phyloP scores from a whole-genome alignment of 1,284 basidiomycete genomes.

The Ceratobasidium sp. region DNA sequence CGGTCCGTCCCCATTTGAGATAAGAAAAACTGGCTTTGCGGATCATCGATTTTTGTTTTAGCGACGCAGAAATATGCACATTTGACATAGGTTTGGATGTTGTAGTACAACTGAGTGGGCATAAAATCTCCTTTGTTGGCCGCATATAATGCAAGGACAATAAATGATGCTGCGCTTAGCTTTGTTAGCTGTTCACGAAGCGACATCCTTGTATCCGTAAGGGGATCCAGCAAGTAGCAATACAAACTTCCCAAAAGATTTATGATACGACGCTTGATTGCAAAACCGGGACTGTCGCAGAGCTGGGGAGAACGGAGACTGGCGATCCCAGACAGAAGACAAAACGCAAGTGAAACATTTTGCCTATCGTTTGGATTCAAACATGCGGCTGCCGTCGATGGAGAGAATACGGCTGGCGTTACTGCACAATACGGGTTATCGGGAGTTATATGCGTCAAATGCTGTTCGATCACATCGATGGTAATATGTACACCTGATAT shows the following conservation, averaged over 20 bases:
- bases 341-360: constrained; percentile 55
- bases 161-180: constrained; percentile 25
- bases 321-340: constrained; percentile 55
- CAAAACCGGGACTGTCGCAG: constrained; percentile 49
- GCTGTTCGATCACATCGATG: constrained; percentile 50
- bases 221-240: neutral
- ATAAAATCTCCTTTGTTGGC: neutral
- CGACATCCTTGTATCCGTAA: neutral
- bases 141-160: constrained; percentile 9
- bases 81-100: constrained; percentile 43
- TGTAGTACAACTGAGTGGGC: constrained; percentile 32
- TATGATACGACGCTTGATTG: neutral
- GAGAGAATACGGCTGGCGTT: constrained; percentile 50
- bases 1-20: constrained; percentile 42
- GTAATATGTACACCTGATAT: constrained; percentile 54
- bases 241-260: constrained; percentile 3
- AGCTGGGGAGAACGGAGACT: constrained; percentile 48
- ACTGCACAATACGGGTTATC: constrained; percentile 1
- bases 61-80: constrained; percentile 44
- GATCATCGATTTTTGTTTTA: constrained; percentile 38
- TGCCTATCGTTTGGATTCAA: constrained; percentile 58
- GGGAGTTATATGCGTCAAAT: constrained; percentile 47
- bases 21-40: constrained; percentile 17
- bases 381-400: too few species aligned
- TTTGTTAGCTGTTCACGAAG: constrained; percentile 31